Percentiles rank a stretch among this genome's conserved stretches.
Evolutionary conservation across 306 rosid species (phyloP).

Genomic region (Biancaea sappan): DNA sequence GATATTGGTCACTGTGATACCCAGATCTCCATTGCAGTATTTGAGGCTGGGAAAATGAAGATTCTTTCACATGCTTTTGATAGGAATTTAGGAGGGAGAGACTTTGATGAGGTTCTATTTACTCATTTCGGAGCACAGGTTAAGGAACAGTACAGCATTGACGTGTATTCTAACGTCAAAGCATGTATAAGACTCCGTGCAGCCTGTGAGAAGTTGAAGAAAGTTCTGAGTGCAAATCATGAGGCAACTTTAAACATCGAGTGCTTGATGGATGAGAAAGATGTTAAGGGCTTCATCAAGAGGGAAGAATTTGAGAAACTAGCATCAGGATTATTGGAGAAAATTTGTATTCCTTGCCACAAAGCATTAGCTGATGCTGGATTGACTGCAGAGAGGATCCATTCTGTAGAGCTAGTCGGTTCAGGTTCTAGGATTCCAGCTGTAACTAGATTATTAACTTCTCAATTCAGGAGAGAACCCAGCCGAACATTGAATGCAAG

Average conservation of each 20-base stretch:
- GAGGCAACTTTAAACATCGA: conserved; percentile 96
- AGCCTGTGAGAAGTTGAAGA: conserved; percentile 95
- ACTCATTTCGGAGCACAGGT: conserved; percentile 76
- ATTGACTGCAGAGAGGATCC: conserved; percentile 59
- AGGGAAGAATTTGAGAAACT: conserved; percentile 95
- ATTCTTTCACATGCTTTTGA: conserved; percentile 82
- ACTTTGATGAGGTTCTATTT: conserved; percentile 91
- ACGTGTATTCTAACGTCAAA: conserved; percentile 76
- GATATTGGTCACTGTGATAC: conserved; percentile 98
- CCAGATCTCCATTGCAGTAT: conserved; percentile 75
- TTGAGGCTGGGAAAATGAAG: conserved; percentile 79
- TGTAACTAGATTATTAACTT: conserved; percentile 58
- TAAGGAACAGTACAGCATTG: conserved; percentile 69
- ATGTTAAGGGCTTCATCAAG: conserved; percentile 84
- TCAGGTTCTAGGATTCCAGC: conserved; percentile 98
- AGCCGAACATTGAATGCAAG: conserved; percentile 90
- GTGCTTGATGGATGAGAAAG: conserved; percentile 98
- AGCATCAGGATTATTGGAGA: conserved; percentile 65
- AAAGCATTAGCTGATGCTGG: conserved; percentile 72
- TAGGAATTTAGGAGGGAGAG: conserved; percentile 82
- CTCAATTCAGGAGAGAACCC: conserved; percentile 75
- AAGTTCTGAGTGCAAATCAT: conserved; percentile 90
- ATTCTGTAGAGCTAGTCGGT: conserved; percentile 92
- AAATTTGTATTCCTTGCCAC: conserved; percentile 69
- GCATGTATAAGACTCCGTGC: conserved; percentile 76